A percentile compares a stretch with the other conserved stretches of the same genome.
phyloP scores from a whole-genome alignment of 2,329 filamentous ascomycete genomes.

The Apiospora sp. region DNA sequence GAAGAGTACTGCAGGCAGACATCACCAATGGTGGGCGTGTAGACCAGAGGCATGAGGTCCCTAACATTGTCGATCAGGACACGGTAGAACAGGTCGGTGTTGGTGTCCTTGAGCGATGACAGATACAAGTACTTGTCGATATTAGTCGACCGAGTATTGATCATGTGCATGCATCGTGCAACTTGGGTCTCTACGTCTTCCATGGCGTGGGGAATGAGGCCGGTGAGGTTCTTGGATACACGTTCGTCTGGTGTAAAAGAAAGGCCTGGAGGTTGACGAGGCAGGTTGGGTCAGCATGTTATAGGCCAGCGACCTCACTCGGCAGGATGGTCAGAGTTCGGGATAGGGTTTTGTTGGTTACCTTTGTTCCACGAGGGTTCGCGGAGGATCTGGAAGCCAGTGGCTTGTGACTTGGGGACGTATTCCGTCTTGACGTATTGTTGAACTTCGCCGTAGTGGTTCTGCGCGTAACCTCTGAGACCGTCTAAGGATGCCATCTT shows the following conservation, averaged over 20 bases:
- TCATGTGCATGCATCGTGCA: conserved; percentile 75
- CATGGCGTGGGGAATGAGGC: conserved; percentile 70
- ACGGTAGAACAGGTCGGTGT: conserved; percentile 84
- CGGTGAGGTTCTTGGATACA: conserved; percentile 69
- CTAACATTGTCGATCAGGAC: conserved; percentile 79
- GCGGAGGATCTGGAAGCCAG: conserved; percentile 67
- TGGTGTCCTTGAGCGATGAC: conserved; percentile 76
- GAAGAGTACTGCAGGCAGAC: conserved; percentile 97
- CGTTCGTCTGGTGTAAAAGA: conserved; percentile 72
- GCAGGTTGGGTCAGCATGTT: conserved; percentile 29
- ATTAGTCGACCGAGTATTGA: conserved; percentile 71
- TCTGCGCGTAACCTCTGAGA: conserved; percentile 66
- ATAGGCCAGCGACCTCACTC: neutral
- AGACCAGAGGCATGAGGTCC: conserved; percentile 84
- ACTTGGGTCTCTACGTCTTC: conserved; percentile 68
- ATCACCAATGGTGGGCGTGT: conserved; percentile 92
- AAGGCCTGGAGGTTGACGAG: conserved; percentile 55
- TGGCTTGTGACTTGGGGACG: conserved; percentile 57
- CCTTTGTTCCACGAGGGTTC: conserved; percentile 74
- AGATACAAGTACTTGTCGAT: conserved; percentile 89
- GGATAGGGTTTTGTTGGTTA: conserved; percentile 38
- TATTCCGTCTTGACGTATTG: conserved; percentile 64
- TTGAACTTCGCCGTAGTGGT: conserved; percentile 62
- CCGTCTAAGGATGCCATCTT: conserved; percentile 67
- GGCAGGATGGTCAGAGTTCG: conserved; percentile 25